Evolutionary conservation across 2,329 filamentous ascomycete species (phyloP).

Genomic region (Rhynchosporium agropyri): DNA sequence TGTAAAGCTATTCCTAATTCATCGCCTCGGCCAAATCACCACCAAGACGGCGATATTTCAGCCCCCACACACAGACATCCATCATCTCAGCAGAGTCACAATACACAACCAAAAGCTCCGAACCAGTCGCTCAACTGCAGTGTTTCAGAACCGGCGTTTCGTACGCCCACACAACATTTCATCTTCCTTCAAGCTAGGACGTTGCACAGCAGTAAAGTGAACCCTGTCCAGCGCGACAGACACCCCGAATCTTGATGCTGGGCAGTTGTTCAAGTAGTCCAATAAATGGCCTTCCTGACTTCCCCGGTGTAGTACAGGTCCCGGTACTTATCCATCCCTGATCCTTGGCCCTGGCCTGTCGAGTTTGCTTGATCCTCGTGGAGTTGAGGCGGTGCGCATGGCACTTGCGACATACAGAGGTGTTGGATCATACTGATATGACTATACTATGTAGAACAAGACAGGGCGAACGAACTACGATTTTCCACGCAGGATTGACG

Average conservation of each 20-base stretch:
- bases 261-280: too few species aligned
- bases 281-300: not conserved
- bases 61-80: not conserved
- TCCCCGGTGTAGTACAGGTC: not conserved
- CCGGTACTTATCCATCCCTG: not conserved
- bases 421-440: not conserved
- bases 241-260: too few species aligned
- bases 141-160: not conserved
- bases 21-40: not conserved
- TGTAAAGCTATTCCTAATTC: not conserved
- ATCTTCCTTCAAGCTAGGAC: not conserved
- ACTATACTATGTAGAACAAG: too few species aligned
- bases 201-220: not conserved
- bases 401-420: not conserved
- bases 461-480: not conserved
- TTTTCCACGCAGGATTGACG: not conserved
- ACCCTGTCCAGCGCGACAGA: not conserved
- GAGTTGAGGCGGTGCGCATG: not conserved
- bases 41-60: slow-evolving; percentile 4
- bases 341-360: not conserved
- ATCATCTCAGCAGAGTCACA: not conserved
- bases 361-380: not conserved
- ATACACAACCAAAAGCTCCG: slow-evolving; percentile 4
- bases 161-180: not conserved
- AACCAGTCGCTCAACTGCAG: not conserved